These are phyloP conservation scores for Aotearoamyces nothofagi DNA, from an alignment of 2,329 filamentous ascomycete genomes.

Conservation along the genomic window DNA sequence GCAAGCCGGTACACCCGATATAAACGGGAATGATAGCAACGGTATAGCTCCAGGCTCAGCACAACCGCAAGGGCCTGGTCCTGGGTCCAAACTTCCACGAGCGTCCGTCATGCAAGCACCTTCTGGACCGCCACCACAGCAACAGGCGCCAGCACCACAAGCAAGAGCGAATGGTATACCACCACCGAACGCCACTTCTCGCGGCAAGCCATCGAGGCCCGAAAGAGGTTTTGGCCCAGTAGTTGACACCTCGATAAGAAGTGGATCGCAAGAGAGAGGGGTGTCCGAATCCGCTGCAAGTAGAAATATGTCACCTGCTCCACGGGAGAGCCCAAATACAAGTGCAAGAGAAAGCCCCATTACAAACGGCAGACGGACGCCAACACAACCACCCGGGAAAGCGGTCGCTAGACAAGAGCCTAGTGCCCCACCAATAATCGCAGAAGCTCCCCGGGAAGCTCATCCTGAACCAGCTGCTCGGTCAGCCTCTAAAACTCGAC, in stretches of 20 bases:
- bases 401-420: slow-evolving; percentile 15
- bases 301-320: slow-evolving; percentile 12
- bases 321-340: slow-evolving; percentile 23
- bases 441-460: slow-evolving; percentile 1
- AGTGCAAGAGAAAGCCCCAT: slow-evolving; percentile 35
- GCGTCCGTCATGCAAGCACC: slow-evolving; percentile 43
- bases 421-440: slow-evolving; percentile 6
- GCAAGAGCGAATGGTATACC: slow-evolving; percentile 10
- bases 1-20: slow-evolving; percentile 18
- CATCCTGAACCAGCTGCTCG: slow-evolving; percentile 11
- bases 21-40: slow-evolving; percentile 22
- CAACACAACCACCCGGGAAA: slow-evolving; percentile 32
- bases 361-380: slow-evolving; percentile 48
- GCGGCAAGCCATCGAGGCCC: slow-evolving; percentile 12
- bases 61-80: slow-evolving; percentile 15
- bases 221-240: slow-evolving; percentile 16
- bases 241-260: slow-evolving; percentile 20
- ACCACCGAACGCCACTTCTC: slow-evolving; percentile 5
- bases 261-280: slow-evolving; percentile 29
- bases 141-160: slow-evolving; percentile 42
- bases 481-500: slow-evolving; percentile 33
- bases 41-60: slow-evolving; percentile 17
- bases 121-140: slow-evolving; percentile 47
- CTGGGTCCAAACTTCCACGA: slow-evolving; percentile 25
- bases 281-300: slow-evolving; percentile 23